Evolutionary conservation across 805 yeast genomes (phyloP).

Genomic region (Teunomyces atbi): DNA sequence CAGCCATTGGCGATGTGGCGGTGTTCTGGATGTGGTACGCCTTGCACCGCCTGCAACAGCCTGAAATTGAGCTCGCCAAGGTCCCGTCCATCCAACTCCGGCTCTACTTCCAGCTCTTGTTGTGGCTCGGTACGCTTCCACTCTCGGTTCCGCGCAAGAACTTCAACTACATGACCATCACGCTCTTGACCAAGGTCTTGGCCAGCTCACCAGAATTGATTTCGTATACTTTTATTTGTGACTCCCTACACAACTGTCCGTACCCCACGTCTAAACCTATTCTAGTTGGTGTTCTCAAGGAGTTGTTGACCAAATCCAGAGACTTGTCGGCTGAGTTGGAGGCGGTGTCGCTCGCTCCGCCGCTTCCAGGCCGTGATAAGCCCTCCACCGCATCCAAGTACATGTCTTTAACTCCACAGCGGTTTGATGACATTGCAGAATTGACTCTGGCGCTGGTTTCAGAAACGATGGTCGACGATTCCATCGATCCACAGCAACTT

Average conservation of each 20-base stretch:
- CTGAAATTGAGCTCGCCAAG: slow-evolving; percentile 29
- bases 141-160: slow-evolving; percentile 15
- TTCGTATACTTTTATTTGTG: slow-evolving; percentile 59
- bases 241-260: slow-evolving; percentile 67
- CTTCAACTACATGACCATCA: slow-evolving; percentile 46
- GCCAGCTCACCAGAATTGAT: slow-evolving; percentile 54
- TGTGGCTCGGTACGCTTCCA: slow-evolving; percentile 9
- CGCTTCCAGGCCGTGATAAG: slow-evolving; percentile 16
- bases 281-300: slow-evolving; percentile 66
- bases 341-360: slow-evolving; percentile 11
- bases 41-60: slow-evolving; percentile 19
- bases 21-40: slow-evolving; percentile 42
- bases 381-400: slow-evolving; percentile 30
- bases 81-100: slow-evolving; percentile 30
- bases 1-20: slow-evolving; percentile 25
- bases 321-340: neutral
- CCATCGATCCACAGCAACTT: slow-evolving; percentile 26
- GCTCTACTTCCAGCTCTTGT: slow-evolving; percentile 30
- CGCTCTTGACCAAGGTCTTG: slow-evolving; percentile 63
- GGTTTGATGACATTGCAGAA: slow-evolving; percentile 43
- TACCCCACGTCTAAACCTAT: slow-evolving; percentile 58
- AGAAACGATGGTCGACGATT: slow-evolving; percentile 12
- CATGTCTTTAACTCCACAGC: slow-evolving; percentile 41
- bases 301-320: slow-evolving; percentile 47
- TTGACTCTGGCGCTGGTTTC: slow-evolving; percentile 28